Evolutionary conservation across 139 green algal genomes (phyloP).

Genomic region (Chlamydomonas schloesseri): DNA sequence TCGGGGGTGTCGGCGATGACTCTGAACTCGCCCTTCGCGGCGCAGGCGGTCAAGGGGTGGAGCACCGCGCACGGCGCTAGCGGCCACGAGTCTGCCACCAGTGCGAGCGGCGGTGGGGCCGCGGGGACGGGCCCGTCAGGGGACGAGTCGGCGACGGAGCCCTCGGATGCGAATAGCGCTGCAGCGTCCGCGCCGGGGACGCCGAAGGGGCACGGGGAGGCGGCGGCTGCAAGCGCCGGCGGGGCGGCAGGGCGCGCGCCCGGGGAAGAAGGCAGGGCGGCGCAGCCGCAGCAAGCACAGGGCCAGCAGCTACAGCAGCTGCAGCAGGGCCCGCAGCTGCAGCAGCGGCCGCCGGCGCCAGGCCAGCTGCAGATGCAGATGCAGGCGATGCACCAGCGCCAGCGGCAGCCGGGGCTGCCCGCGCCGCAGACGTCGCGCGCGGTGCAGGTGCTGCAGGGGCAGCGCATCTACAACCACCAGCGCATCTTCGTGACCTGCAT

Average conservation of each 20-base stretch:
- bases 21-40: constrained; percentile 2
- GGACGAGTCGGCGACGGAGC: too few relatives aligned
- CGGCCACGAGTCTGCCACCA: too few relatives aligned
- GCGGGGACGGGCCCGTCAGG: too few relatives aligned
- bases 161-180: too few relatives aligned
- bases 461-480: constrained; percentile 54
- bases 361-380: neutral
- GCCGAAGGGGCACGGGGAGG: neutral
- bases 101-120: too few relatives aligned
- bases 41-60: neutral
- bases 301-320: neutral
- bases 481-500: constrained; percentile 52
- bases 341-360: neutral
- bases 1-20: neutral
- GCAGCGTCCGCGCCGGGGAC: too few relatives aligned
- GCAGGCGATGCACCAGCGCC: neutral
- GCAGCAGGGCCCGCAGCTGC: too few relatives aligned
- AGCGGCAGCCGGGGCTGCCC: neutral
- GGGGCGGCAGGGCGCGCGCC: too few relatives aligned
- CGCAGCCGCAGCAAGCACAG: neutral
- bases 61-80: neutral
- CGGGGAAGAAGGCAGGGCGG: neutral
- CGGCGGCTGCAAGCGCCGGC: neutral
- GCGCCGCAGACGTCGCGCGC: too few relatives aligned
- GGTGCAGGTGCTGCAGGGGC: constrained; percentile 10